Conservation (phyloP, 148 eudicot species). For the Rheum nobile region DNA sequence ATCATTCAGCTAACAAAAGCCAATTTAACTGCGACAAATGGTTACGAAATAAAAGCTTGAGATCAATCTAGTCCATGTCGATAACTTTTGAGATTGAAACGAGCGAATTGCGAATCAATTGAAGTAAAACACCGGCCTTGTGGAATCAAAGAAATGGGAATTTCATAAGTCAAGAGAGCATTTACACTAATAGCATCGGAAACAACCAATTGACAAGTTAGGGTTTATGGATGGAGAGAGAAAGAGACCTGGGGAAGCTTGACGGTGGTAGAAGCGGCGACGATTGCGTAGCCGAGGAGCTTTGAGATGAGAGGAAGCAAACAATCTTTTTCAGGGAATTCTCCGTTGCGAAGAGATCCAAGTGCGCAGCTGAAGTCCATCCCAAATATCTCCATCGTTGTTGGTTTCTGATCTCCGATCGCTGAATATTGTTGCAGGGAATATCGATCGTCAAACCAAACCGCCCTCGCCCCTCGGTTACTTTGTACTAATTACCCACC, state of each 20-base stretch:
- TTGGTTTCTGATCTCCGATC: background rate
- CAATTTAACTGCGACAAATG: background rate
- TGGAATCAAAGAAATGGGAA: too few species aligned
- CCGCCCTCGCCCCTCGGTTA: background rate
- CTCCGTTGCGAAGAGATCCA: slow-evolving; percentile 44
- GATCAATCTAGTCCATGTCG: background rate
- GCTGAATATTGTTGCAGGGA: background rate
- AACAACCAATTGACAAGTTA: background rate
- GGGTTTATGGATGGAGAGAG: slow-evolving; percentile 1
- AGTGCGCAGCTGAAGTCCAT: slow-evolving; percentile 70
- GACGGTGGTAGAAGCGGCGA: slow-evolving; percentile 94
- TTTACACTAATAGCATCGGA: background rate
- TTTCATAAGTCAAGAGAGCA: too few species aligned
- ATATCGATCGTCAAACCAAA: slow-evolving; percentile 2
- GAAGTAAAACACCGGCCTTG: background rate
- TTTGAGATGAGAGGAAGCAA: slow-evolving; percentile 79
- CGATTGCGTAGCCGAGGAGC: slow-evolving; percentile 82
- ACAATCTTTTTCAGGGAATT: slow-evolving; percentile 65
- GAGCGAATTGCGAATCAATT: background rate
- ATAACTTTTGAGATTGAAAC: background rate
- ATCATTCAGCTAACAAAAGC: background rate
- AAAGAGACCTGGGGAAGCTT: slow-evolving; percentile 68
- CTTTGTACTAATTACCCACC: background rate
- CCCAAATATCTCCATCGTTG: slow-evolving; percentile 53
- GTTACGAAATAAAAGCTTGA: background rate